phyloP scores from a whole-genome alignment of 306 rosid species.

The Prosopis cineraria region DNA sequence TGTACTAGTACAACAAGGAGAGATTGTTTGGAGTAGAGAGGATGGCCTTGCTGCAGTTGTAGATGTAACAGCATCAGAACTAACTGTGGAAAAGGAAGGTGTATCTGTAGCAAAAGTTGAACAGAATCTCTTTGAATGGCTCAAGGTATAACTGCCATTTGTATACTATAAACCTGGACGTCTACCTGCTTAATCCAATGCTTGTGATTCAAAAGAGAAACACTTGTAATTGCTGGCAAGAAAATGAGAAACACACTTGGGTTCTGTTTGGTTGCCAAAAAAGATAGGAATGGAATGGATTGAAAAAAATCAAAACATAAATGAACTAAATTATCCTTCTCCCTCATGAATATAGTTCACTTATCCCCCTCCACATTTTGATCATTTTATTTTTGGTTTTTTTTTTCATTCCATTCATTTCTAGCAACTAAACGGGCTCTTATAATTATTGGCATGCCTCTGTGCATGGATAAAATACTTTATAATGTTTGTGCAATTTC shows the following conservation, averaged over 20 bases:
- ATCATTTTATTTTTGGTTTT: too few relatives aligned
- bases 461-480: background rate
- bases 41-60: slow-evolving; percentile 97
- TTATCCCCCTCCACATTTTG: too few relatives aligned
- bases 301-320: too few relatives aligned
- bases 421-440: too few relatives aligned
- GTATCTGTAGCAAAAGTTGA: slow-evolving; percentile 93
- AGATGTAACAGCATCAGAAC: slow-evolving; percentile 79
- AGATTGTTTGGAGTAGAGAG: slow-evolving; percentile 93
- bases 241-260: background rate
- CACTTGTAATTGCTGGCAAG: background rate
- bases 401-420: too few relatives aligned
- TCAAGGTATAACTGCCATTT: slow-evolving; percentile 60
- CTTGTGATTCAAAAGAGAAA: background rate
- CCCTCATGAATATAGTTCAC: too few relatives aligned
- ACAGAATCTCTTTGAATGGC: slow-evolving; percentile 94
- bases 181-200: slow-evolving; percentile 2
- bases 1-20: slow-evolving; percentile 90
- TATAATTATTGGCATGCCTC: background rate
- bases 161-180: slow-evolving; percentile 21
- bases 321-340: too few relatives aligned
- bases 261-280: too few relatives aligned
- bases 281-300: too few relatives aligned
- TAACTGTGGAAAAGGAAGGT: slow-evolving; percentile 85
- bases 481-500: background rate